These are phyloP conservation scores for Sporothrix curviconia DNA, from an alignment of 2,329 filamentous ascomycete species.

Conservation along the genomic window DNA sequence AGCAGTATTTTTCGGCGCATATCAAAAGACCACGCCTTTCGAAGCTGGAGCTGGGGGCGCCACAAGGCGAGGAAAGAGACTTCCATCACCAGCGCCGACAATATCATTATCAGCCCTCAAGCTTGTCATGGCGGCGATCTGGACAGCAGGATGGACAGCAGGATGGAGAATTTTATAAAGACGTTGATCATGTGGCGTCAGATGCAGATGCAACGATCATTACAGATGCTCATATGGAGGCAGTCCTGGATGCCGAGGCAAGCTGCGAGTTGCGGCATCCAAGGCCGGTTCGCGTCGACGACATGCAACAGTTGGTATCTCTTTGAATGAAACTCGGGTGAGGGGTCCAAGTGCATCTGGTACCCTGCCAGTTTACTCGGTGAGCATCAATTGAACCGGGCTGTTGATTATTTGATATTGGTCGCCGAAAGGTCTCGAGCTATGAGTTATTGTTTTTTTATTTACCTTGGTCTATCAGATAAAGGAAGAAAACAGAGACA, in stretches of 20 bases:
- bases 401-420: not conserved
- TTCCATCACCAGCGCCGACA: not conserved
- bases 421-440: not conserved
- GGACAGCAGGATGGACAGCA: not conserved
- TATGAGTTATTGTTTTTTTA: not conserved
- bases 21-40: not conserved
- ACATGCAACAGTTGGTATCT: constrained; percentile 20
- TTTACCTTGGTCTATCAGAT: not conserved
- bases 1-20: not conserved
- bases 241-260: not conserved
- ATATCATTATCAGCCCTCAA: no score
- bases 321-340: constrained; percentile 19
- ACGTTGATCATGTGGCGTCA: not conserved
- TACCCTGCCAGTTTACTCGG: not conserved
- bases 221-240: no score
- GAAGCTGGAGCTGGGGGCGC: constrained; percentile 17
- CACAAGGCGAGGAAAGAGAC: not conserved
- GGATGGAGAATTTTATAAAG: not conserved
- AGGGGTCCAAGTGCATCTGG: not conserved
- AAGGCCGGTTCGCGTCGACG: constrained; percentile 23
- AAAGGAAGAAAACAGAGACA: not conserved
- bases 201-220: not conserved
- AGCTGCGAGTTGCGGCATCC: constrained; percentile 26
- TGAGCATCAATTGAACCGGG: no score
- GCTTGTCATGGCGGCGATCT: no score